phyloP scores from a whole-genome alignment of 306 rosid genomes.

The Ammopiptanthus mongolicus region DNA sequence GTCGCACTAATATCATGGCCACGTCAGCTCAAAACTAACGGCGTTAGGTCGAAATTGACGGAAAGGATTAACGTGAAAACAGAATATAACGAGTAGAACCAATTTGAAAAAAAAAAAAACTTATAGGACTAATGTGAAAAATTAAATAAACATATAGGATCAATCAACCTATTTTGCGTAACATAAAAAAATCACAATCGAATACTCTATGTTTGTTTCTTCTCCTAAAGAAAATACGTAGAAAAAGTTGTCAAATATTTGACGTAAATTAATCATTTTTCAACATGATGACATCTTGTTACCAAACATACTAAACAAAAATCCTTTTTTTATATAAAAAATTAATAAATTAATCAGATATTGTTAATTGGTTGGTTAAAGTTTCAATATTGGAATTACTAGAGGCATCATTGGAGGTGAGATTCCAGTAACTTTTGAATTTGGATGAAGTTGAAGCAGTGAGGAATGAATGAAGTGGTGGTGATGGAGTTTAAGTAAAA shows the following conservation, averaged over 20 bases:
- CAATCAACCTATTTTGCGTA: too few species aligned
- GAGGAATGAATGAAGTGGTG: background rate
- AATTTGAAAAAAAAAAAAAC: too few species aligned
- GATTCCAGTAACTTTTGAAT: background rate
- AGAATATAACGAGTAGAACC: too few species aligned
- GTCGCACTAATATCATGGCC: too few species aligned
- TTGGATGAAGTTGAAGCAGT: background rate
- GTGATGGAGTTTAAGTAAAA: background rate
- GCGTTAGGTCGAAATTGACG: too few species aligned
- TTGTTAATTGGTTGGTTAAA: slow-evolving; percentile 3
- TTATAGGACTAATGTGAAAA: too few species aligned
- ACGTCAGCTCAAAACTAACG: too few species aligned
- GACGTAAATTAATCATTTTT: background rate
- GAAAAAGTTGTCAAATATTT: background rate
- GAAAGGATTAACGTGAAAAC: too few species aligned
- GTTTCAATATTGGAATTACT: background rate
- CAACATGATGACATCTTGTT: background rate
- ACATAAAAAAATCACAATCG: too few species aligned
- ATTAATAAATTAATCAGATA: background rate
- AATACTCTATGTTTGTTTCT: too few species aligned
- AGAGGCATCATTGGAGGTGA: background rate
- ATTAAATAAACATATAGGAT: too few species aligned
- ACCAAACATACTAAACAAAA: background rate
- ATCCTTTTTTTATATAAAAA: background rate
- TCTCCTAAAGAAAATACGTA: too few species aligned